These are phyloP conservation scores for Quercus glauca DNA, from an alignment of 306 rosid species.

Conservation along the genomic window DNA sequence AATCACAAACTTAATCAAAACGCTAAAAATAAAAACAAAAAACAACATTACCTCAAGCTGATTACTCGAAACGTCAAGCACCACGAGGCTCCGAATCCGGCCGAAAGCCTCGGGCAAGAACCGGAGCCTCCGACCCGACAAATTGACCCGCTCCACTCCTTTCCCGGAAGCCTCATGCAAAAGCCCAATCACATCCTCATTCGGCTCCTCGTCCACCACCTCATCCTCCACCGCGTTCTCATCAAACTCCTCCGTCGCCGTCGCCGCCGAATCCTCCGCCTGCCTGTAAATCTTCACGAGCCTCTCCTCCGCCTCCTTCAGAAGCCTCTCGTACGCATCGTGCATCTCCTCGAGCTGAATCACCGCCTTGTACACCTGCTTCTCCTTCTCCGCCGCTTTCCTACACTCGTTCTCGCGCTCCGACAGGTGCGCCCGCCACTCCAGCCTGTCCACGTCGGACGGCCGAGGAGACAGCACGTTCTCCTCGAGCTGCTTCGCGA, in stretches of 20 bases:
- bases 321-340: slow-evolving; percentile 63
- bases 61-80: slow-evolving; percentile 62
- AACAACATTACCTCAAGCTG: slow-evolving; percentile 52
- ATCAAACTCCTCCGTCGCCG: neutral
- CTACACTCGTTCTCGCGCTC: slow-evolving; percentile 49
- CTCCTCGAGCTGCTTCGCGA: slow-evolving; percentile 62
- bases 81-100: slow-evolving; percentile 49
- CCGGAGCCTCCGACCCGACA: slow-evolving; percentile 49
- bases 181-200: slow-evolving; percentile 67
- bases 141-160: slow-evolving; percentile 52
- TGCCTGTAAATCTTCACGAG: slow-evolving; percentile 58
- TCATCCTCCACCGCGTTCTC: slow-evolving; percentile 1
- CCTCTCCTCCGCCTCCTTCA: slow-evolving; percentile 75
- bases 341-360: slow-evolving; percentile 83
- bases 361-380: slow-evolving; percentile 39
- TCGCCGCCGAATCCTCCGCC: slow-evolving; percentile 32
- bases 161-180: slow-evolving; percentile 61
- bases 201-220: slow-evolving; percentile 22
- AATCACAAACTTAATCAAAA: neutral
- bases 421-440: slow-evolving; percentile 54
- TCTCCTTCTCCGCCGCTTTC: slow-evolving; percentile 56
- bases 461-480: slow-evolving; percentile 63
- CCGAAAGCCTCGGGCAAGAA: slow-evolving; percentile 73
- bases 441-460: slow-evolving; percentile 46
- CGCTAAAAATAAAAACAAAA: neutral